A percentile compares a stretch with the other conserved stretches of the same genome.
phyloP scores from a whole-genome alignment of 495 filamentous ascomycete genomes.

The Penicillium simplicissimum region DNA sequence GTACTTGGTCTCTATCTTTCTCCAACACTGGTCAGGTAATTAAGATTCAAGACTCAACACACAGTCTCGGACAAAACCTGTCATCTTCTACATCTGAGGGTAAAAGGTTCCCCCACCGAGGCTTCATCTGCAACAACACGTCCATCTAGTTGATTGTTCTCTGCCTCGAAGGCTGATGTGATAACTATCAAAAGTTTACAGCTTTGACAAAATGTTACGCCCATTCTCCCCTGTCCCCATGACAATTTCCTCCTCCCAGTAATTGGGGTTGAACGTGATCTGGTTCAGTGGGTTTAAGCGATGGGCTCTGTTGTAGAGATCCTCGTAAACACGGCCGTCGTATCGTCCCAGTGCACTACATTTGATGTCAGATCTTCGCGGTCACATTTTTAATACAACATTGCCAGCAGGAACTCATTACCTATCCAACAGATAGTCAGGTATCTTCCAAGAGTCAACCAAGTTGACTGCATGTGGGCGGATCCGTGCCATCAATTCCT shows the following conservation, averaged over 20 bases:
- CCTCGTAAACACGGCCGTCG: constrained; percentile 52
- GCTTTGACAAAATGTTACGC: constrained; percentile 26
- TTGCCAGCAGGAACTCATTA: constrained; percentile 1
- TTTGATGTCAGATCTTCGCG: background rate
- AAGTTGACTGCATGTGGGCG: constrained; percentile 50
- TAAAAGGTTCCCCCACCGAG: no score
- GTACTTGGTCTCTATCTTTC: no score
- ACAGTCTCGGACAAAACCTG: no score
- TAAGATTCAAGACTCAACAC: no score
- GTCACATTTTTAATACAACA: background rate
- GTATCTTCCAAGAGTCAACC: constrained; percentile 51
- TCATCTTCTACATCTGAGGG: no score
- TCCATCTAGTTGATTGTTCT: background rate
- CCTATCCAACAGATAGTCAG: constrained; percentile 50
- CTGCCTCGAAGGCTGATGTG: background rate
- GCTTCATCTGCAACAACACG: background rate
- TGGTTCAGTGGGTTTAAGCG: constrained; percentile 48
- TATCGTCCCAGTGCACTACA: constrained; percentile 44
- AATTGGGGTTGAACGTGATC: constrained; percentile 49
- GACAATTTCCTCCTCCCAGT: constrained; percentile 52
- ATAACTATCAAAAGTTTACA: constrained; percentile 8
- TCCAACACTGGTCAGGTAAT: no score
- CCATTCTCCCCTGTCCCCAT: constrained; percentile 35
- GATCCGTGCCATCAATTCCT: constrained; percentile 43
- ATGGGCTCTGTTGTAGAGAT: constrained; percentile 49